Conservation (phyloP, 129 eudicot species). For the Helianthus annuus region HanXRQr2.0-SUNRISE NC_035446.2:118460115-118460614, state of each 20-base stretch:
- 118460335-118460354: conserved; percentile 29
- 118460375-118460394: conserved; percentile 20
- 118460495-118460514: conserved; percentile 11
- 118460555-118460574: conserved; percentile 17
- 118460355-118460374: conserved; percentile 28
- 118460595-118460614: conserved; percentile 8
- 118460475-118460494: conserved; percentile 17
- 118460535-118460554: not conserved
- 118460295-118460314: conserved; percentile 73
- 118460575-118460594: conserved; percentile 19
- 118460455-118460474: conserved; percentile 20
- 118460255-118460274: conserved; percentile 89
- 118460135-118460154: too few species aligned
- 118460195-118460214: conserved; percentile 6
- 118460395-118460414: conserved; percentile 28
- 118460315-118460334: conserved; percentile 86
- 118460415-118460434: conserved; percentile 27
- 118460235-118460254: conserved; percentile 87
- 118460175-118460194: too few species aligned
- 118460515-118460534: not conserved
- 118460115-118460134: too few species aligned
- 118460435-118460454: conserved; percentile 25
- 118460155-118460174: too few species aligned
- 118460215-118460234: conserved; percentile 42
- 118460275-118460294: conserved; percentile 92